Conservation (phyloP, 2,329 filamentous ascomycete species). For the Davidsoniella virescens region DNA sequence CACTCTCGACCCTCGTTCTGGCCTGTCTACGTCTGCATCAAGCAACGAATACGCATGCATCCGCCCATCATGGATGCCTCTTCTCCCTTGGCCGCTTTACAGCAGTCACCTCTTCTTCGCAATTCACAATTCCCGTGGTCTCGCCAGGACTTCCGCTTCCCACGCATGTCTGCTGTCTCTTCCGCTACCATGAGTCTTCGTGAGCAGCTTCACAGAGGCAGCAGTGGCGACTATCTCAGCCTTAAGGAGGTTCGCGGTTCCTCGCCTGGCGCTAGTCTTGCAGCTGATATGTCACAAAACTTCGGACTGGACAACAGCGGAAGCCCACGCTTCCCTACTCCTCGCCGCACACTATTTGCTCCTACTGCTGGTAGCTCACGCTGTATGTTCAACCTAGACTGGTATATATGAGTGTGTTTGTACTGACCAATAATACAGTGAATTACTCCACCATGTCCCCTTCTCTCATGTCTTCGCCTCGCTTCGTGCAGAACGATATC, state of each 20-base stretch:
- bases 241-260: slow-evolving; percentile 64
- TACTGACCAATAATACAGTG: background rate
- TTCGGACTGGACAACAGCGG: slow-evolving; percentile 74
- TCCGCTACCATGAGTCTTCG: slow-evolving; percentile 56
- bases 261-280: slow-evolving; percentile 79
- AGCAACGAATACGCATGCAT: background rate
- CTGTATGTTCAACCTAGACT: background rate
- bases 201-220: slow-evolving; percentile 45
- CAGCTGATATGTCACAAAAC: slow-evolving; percentile 90
- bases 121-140: slow-evolving; percentile 33
- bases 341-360: slow-evolving; percentile 24
- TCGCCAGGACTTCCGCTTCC: slow-evolving; percentile 32
- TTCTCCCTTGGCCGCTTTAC: slow-evolving; percentile 86
- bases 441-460: background rate
- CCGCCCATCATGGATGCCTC: slow-evolving; percentile 63
- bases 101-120: slow-evolving; percentile 45
- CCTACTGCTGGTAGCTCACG: slow-evolving; percentile 18
- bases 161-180: slow-evolving; percentile 35
- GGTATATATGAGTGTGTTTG: no score
- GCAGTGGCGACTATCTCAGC: slow-evolving; percentile 62
- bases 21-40: no score
- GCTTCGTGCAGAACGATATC: slow-evolving; percentile 34
- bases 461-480: slow-evolving; percentile 16
- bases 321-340: slow-evolving; percentile 33
- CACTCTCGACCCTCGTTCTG: no score